Evolutionary conservation across 768 basidiomycete genomes (phyloP), one percentile per base, ranked within the genome.

Genomic region (Amanita rimosa): DNA sequence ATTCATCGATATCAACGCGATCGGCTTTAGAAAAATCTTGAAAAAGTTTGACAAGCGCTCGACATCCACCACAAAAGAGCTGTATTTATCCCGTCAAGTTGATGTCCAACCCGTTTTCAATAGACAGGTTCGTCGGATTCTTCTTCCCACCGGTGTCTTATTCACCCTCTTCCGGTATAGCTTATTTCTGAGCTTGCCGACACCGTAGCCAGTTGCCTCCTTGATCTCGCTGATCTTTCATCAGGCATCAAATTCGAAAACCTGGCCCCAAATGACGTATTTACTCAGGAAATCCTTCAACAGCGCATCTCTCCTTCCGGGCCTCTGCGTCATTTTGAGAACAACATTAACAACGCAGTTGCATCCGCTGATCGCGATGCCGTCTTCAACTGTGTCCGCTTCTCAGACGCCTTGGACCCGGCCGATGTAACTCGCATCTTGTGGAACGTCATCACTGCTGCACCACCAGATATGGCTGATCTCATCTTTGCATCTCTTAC

Each of bases 51-150:
- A 98, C 67, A 99, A 98, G 66, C 79, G 91, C 41, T 92, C 92
- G 33, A 96, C 83, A 37, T 92, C 89, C 1, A 81, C 84, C 17
- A 98, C 89, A n/a, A 97, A 93, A 61, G 96, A 99, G 60, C 74
- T 98, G 4, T 98, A 98, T 65, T 79, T 99, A 16, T 79, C 89
- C 40, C 81, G 96, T 26, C 96, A 98, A 62, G 94, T 99, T 2
- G 96, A 99, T 55, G 88, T 98, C n/a, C 96, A 98, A 58, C 96
- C 94, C 0, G 92, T 94, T 37, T 97, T 97, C 67, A 94, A 97
- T 60, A 73, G 94, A 66, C 91, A 94, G 71, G 89, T 86, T 49
- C 47, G 75, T 61, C n/a, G n/a, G 29, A 44, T 9, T 33, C 16
- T 22, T 48, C 45, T 44, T 43, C 11, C 44, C 35, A 41, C 42